These are phyloP conservation scores for Leptosphaerulina australis DNA, from an alignment of 2,329 filamentous ascomycete species.

Conservation along the genomic window DNA sequence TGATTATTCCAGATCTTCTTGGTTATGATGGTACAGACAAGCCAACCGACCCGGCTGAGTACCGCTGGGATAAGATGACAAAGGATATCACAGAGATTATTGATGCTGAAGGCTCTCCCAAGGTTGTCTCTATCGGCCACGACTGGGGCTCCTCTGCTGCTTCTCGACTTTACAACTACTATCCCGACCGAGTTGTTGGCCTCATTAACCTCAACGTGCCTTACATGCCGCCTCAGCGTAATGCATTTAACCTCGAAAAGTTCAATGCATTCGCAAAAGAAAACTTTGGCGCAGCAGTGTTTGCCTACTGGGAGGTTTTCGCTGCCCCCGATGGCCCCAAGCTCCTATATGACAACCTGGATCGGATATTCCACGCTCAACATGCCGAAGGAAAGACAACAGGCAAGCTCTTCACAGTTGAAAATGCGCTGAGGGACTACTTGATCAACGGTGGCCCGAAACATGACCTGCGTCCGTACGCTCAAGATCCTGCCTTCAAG, in stretches of 20 bases:
- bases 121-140: slow-evolving; percentile 55
- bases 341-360: slow-evolving; percentile 50
- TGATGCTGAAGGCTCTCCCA: slow-evolving; percentile 28
- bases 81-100: slow-evolving; percentile 37
- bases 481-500: slow-evolving; percentile 37
- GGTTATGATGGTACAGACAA: slow-evolving; percentile 49
- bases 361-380: slow-evolving; percentile 46
- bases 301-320: slow-evolving; percentile 57
- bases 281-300: slow-evolving; percentile 47
- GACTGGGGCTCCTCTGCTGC: slow-evolving; percentile 57
- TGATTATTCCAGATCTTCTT: slow-evolving; percentile 49
- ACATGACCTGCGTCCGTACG: slow-evolving; percentile 42
- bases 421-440: slow-evolving; percentile 44
- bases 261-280: slow-evolving; percentile 42
- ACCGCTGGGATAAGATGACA: slow-evolving; percentile 31
- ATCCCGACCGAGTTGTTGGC: slow-evolving; percentile 51
- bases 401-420: slow-evolving; percentile 47
- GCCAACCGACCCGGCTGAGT: slow-evolving; percentile 32
- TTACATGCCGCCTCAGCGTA: slow-evolving; percentile 47
- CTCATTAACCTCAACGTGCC: slow-evolving; percentile 52
- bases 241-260: slow-evolving; percentile 48
- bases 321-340: slow-evolving; percentile 47
- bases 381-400: slow-evolving; percentile 46
- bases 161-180: slow-evolving; percentile 52
- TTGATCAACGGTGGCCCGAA: slow-evolving; percentile 21